phyloP scores from a whole-genome alignment of 139 green algal species.

The Closterium sp. region DNA sequence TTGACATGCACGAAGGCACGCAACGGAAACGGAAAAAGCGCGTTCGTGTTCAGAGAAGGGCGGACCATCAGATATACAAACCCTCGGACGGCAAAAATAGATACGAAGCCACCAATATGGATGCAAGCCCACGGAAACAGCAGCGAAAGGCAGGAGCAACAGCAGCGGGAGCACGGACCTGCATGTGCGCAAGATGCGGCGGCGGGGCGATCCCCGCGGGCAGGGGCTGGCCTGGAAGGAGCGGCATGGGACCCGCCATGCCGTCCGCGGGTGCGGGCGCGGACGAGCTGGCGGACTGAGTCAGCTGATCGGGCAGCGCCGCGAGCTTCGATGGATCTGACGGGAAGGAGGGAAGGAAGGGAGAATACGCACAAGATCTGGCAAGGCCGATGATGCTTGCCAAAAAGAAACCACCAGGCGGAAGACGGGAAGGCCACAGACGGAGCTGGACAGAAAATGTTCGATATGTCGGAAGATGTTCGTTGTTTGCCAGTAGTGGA shows the following conservation, averaged over 20 bases:
- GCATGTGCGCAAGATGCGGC: not conserved
- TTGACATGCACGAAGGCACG: not conserved
- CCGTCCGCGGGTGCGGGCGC: not conserved
- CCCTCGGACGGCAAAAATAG: too few species aligned
- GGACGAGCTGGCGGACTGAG: not conserved
- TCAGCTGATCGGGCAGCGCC: not conserved
- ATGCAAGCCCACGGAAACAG: too few species aligned
- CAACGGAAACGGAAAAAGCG: too few species aligned
- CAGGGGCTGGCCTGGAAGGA: not conserved
- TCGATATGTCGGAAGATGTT: too few species aligned
- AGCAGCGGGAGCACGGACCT: not conserved
- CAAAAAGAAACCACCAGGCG: too few species aligned
- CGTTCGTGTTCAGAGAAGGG: too few species aligned
- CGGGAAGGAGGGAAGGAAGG: not conserved
- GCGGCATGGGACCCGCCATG: not conserved
- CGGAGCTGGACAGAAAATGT: too few species aligned
- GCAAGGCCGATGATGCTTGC: too few species aligned
- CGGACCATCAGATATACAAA: too few species aligned
- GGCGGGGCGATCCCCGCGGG: not conserved
- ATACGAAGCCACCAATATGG: too few species aligned
- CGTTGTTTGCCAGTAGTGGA: not conserved
- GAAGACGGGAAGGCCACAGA: too few species aligned
- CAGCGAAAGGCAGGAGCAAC: not conserved
- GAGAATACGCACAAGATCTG: too few species aligned
- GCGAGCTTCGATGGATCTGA: not conserved